Percentiles rank a stretch among this genome's conserved stretches.
Evolutionary conservation across 1,139 yeast genomes (phyloP).

Genomic region (Pichia sp.): DNA sequence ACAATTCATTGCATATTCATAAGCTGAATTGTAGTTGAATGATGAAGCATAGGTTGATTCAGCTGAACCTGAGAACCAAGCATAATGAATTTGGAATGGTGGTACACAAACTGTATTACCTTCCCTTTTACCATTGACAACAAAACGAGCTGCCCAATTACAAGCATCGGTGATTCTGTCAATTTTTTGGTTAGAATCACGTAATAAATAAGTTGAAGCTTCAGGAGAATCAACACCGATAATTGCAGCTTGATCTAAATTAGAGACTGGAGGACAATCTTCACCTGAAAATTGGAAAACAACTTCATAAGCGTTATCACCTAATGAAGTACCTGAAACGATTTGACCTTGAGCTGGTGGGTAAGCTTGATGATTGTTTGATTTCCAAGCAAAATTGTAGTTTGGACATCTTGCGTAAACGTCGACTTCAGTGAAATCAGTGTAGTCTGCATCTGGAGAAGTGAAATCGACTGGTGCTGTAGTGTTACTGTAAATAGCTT

Average conservation of each 20-base stretch:
- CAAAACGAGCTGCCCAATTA: constrained; percentile 19
- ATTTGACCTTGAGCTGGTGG: constrained; percentile 13
- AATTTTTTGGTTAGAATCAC: constrained; percentile 20
- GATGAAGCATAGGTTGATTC: constrained; percentile 6
- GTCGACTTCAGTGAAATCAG: constrained; percentile 2
- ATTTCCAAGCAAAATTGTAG: constrained; percentile 21
- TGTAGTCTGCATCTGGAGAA: constrained; percentile 8
- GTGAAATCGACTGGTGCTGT: constrained; percentile 6
- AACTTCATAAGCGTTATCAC: constrained; percentile 12
- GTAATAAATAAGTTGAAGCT: constrained; percentile 6
- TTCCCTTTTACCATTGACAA: constrained; percentile 20
- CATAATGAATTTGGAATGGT: constrained; percentile 27
- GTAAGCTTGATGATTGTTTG: constrained; percentile 7
- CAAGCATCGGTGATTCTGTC: constrained; percentile 21
- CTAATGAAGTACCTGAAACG: constrained; percentile 6
- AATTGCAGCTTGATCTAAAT: constrained; percentile 15
- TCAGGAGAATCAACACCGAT: constrained; percentile 16
- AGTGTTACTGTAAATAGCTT: constrained; percentile 6
- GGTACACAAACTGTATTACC: constrained; percentile 23
- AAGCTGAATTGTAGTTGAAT: constrained; percentile 21
- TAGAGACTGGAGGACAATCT: constrained; percentile 10
- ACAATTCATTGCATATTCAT: constrained; percentile 27
- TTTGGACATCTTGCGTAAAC: constrained; percentile 19
- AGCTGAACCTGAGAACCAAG: constrained; percentile 25
- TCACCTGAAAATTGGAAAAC: constrained; percentile 9